Base-by-base conservation (phyloP, 2,329 filamentous ascomycete species). In the Ascochyta fabae region DNA sequence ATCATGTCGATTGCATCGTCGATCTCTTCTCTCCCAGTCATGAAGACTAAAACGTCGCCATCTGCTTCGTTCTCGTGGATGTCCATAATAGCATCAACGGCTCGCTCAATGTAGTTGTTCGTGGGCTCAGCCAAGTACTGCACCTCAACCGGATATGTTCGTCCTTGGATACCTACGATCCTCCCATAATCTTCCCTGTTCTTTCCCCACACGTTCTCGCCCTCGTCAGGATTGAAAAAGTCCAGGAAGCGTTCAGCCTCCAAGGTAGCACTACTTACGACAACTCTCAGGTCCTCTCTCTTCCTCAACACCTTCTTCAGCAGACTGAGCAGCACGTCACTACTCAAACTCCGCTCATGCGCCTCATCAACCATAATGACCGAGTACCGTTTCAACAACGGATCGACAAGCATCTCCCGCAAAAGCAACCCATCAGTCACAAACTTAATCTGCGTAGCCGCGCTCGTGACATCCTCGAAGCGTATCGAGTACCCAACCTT, bases 341-440 rank as follows among this genome's bases (percentile, higher is more conserved):
- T 96, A 73, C 91, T 96, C 56, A 98, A 84, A 44, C 92, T 96
- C 49, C 95, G 84, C 76, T 98, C 94, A 72, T 99, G 95, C 6
- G 94, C 95, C 77, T 98, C 94, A 71, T 99, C 95, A 7, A 99
- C 90, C 92, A 99, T 97, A 66, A 99, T 91, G 40, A 96, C 89
- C 0, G 92, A 96, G 73, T 99, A 99, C 10, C 92, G 85, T 19
- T 91, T 95, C 33, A 99, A 78, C 3, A 98, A 78, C 12, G 95
- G 95, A 75, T 99, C 95, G 3, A 97, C 91, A 4, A 99, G 83
- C 26, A 94, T 95, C 77, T 99, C 95, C 67, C 94, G 83, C 48
- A 99, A 86, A 29, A 99, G 83, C 44, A 99, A 81, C 0, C 94
- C 94, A 78, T 99, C 95, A 0, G 94, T 99, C 60, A 98, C 79